These are phyloP conservation scores for Piper longum DNA, from an alignment of 164 flowering plant genomes.

Conservation along the genomic window DNA sequence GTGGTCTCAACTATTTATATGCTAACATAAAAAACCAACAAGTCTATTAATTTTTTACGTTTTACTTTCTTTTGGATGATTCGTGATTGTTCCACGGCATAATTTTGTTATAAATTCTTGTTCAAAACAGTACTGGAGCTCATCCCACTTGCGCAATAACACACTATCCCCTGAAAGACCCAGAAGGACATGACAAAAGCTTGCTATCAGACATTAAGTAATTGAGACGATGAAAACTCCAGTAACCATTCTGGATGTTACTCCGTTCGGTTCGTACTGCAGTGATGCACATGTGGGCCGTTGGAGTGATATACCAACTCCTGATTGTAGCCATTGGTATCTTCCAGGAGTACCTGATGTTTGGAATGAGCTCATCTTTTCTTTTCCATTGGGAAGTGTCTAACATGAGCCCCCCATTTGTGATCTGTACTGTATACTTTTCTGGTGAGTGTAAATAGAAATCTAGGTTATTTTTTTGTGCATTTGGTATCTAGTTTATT, in stretches of 20 bases:
- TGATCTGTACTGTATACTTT: neutral
- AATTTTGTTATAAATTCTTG: neutral
- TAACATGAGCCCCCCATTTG: neutral
- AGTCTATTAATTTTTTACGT: too few relatives aligned
- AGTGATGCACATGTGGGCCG: conserved; percentile 32
- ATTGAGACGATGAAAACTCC: conserved; percentile 40
- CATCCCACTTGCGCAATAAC: conserved; percentile 41
- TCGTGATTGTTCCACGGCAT: neutral
- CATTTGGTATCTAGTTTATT: too few relatives aligned
- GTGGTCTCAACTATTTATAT: too few relatives aligned
- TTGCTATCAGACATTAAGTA: conserved; percentile 34
- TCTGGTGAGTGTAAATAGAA: too few relatives aligned
- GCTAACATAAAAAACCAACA: too few relatives aligned
- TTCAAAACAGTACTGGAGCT: conserved; percentile 25
- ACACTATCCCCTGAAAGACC: conserved; percentile 22
- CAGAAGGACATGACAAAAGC: conserved; percentile 30
- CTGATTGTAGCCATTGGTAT: conserved; percentile 96
- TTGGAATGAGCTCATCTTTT: conserved; percentile 72
- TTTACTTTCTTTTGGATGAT: too few relatives aligned
- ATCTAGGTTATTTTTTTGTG: too few relatives aligned
- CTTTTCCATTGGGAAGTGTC: conserved; percentile 6
- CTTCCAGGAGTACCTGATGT: conserved; percentile 87
- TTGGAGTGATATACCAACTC: conserved; percentile 6
- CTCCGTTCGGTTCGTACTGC: conserved; percentile 55
- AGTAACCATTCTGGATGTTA: conserved; percentile 45